phyloP scores from a whole-genome alignment of 352 stramenopile species.

The Phytopythium montanum region DNA sequence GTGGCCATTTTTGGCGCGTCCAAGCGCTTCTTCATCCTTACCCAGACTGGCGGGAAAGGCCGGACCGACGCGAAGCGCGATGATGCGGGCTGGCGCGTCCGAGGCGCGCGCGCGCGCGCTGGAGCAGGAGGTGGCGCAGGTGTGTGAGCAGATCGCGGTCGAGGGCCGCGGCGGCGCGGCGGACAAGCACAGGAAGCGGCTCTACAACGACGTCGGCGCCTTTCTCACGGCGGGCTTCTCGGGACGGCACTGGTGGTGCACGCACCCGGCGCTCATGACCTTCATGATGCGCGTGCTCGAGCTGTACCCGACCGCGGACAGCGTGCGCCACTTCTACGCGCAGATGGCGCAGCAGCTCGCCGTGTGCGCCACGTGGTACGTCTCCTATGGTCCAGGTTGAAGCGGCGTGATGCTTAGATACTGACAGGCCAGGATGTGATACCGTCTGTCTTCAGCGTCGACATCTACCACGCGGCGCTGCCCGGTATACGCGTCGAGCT shows the following conservation, averaged over 20 bases:
- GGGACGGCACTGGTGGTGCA: slow-evolving; percentile 76
- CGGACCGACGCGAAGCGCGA: background rate
- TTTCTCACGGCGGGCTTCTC: slow-evolving; percentile 70
- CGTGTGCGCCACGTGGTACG: slow-evolving; percentile 62
- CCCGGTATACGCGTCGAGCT: slow-evolving; percentile 68
- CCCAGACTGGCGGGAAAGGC: background rate
- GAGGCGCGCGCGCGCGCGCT: slow-evolving; percentile 33
- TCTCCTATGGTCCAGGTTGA: background rate
- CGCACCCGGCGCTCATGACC: slow-evolving; percentile 74
- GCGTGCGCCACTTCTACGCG: slow-evolving; percentile 71
- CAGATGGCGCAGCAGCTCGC: slow-evolving; percentile 64
- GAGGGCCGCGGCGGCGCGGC: slow-evolving; percentile 30
- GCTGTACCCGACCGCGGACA: slow-evolving; percentile 65
- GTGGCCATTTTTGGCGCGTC: no score
- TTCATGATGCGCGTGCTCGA: slow-evolving; percentile 88
- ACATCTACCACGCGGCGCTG: slow-evolving; percentile 79
- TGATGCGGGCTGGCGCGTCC: slow-evolving; percentile 17
- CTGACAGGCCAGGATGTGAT: no score
- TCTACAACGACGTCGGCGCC: slow-evolving; percentile 74
- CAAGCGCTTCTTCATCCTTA: no score
- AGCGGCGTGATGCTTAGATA: background rate
- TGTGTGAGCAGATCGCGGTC: slow-evolving; percentile 22
- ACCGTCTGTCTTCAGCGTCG: slow-evolving; percentile 37
- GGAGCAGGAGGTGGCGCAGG: slow-evolving; percentile 29
- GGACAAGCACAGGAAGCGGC: slow-evolving; percentile 50